Conservation (phyloP, 2,329 filamentous ascomycete species). For the Colletotrichum sansevieriae region DNA sequence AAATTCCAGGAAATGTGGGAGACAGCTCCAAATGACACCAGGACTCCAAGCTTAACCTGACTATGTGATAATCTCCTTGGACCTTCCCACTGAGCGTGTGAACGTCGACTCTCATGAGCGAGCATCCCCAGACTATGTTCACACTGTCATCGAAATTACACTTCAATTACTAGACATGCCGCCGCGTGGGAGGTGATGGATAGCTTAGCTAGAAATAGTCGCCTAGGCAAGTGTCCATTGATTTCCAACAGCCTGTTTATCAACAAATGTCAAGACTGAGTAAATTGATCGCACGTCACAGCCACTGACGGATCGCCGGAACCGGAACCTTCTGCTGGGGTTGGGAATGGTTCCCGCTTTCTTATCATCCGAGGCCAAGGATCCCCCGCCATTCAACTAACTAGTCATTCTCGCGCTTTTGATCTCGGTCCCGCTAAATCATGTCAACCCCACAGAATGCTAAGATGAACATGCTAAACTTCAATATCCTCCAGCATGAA, state of each 20-base stretch:
- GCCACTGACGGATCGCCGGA: conserved; percentile 30
- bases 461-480: conserved; percentile 11
- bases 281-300: conserved; percentile 3
- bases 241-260: not conserved
- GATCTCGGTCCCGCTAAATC: conserved; percentile 22
- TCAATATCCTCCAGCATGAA: conserved; percentile 19
- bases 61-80: not conserved
- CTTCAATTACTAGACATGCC: not conserved
- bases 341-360: conserved; percentile 27
- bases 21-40: rapidly evolving
- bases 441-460: conserved; percentile 30
- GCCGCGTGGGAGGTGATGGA: not conserved
- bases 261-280: conserved; percentile 13
- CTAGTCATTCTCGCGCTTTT: conserved; percentile 28
- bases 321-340: conserved; percentile 32
- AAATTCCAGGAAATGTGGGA: not conserved
- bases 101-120: too few species aligned
- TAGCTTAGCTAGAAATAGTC: not conserved
- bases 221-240: not conserved
- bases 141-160: not conserved
- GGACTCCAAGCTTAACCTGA: not conserved
- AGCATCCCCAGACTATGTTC: too few species aligned
- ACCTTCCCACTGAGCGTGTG: not conserved
- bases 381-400: conserved; percentile 21
- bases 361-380: conserved; percentile 27